Percentiles rank a stretch among this genome's conserved stretches.
Evolutionary conservation across 2,329 filamentous ascomycete species (phyloP).

Genomic region (Verticillium zaregamsianum): DNA sequence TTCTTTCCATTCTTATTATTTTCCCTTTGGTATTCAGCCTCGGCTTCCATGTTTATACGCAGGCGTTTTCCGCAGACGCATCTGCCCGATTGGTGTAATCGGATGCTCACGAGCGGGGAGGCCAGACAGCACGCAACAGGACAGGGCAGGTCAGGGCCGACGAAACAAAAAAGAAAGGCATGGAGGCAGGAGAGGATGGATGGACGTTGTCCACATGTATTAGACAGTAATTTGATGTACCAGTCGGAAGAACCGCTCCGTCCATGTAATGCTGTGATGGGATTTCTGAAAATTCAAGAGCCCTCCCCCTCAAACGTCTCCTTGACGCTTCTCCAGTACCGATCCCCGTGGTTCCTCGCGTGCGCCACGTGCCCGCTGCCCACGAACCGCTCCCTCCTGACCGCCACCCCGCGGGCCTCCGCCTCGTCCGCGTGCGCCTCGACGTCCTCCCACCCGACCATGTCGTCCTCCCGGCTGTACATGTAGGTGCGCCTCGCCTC

Average conservation of each 20-base stretch:
- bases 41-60: not conserved
- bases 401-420: slow-evolving; percentile 27
- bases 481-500: slow-evolving; percentile 47
- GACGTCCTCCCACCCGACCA: slow-evolving; percentile 43
- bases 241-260: not conserved
- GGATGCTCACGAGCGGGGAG: not conserved
- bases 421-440: slow-evolving; percentile 43
- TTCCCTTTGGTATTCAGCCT: not conserved
- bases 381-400: slow-evolving; percentile 41
- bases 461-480: slow-evolving; percentile 43
- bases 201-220: not conserved
- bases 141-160: not conserved
- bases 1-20: not conserved
- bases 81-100: not conserved
- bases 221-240: not conserved
- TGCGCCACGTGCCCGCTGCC: slow-evolving; percentile 48
- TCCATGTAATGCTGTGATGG: not conserved
- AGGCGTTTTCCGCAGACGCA: not conserved
- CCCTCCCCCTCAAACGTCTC: slow-evolving; percentile 37
- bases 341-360: slow-evolving; percentile 34
- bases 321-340: slow-evolving; percentile 47
- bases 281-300: not conserved
- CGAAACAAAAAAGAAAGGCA: not conserved
- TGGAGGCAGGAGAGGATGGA: not conserved
- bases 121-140: not conserved